Evolutionary conservation across 2,329 filamentous ascomycete genomes (phyloP).

Genomic region (Daldinia eschscholtzii): DNA sequence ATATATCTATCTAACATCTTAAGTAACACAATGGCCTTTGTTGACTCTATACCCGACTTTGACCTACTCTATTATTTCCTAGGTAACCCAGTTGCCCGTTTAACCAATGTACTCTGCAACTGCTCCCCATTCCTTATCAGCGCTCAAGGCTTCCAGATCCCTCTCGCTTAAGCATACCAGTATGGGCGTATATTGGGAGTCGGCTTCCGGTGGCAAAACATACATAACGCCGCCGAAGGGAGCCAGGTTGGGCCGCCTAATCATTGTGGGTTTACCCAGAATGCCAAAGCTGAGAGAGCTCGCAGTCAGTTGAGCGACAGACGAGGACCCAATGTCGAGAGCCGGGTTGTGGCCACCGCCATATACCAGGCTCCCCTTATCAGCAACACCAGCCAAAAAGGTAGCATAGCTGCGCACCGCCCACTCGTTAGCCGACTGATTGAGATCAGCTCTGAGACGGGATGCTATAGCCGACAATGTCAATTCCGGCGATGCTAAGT

Average conservation of each 20-base stretch:
- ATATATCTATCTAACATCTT: too few species aligned
- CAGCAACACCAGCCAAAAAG: conserved; percentile 46
- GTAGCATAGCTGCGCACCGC: conserved; percentile 51
- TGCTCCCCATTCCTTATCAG: neutral
- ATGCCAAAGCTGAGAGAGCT: neutral
- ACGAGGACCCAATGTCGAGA: neutral
- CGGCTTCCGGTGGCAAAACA: neutral
- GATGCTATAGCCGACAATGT: conserved; percentile 16
- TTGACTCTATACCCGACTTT: too few species aligned
- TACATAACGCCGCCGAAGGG: neutral
- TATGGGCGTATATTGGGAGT: neutral
- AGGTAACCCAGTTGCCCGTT: neutral
- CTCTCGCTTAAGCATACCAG: neutral
- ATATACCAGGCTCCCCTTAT: conserved; percentile 49
- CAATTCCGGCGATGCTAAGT: conserved; percentile 37
- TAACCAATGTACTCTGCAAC: neutral
- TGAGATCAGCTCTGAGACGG: conserved; percentile 14
- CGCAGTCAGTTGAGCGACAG: neutral
- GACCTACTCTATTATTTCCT: neutral
- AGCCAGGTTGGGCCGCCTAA: neutral
- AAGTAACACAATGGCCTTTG: too few species aligned
- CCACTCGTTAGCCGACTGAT: conserved; percentile 42
- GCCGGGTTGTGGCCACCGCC: conserved; percentile 29
- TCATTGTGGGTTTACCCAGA: neutral
- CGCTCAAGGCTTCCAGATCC: neutral